Conservation (phyloP, 106 monocot species). For the Allium sativum region DNA sequence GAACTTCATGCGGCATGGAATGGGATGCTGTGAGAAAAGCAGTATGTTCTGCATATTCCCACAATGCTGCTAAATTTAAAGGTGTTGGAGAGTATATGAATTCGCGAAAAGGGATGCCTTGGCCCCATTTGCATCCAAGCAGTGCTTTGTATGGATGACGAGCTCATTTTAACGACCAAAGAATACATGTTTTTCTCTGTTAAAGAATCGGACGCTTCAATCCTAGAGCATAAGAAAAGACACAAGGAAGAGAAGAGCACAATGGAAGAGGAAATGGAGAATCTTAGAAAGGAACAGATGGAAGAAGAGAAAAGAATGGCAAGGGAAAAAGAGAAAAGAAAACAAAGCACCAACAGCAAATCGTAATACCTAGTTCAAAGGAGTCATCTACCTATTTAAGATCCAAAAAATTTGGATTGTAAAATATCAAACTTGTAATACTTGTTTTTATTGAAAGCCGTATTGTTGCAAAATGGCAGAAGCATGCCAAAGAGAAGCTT, state of each 20-base stretch:
- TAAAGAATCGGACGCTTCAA: conserved; percentile 74
- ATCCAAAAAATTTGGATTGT: conserved; percentile 70
- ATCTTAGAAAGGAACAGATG: conserved; percentile 57
- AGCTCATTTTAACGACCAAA: conserved; percentile 71
- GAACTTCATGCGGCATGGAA: conserved; percentile 75
- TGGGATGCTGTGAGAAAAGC: conserved; percentile 96
- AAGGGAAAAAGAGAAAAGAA: conserved; percentile 70
- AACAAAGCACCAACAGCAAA: conserved; percentile 59
- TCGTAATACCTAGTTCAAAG: conserved; percentile 50
- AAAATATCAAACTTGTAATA: background rate
- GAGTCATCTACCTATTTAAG: conserved; percentile 38
- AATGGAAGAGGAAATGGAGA: conserved; percentile 99
- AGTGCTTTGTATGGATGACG: conserved; percentile 96
- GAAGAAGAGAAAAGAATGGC: conserved; percentile 28
- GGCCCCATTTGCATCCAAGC: conserved; percentile 90
- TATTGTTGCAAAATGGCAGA: too few species aligned
- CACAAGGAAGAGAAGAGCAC: conserved; percentile 85
- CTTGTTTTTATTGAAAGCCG: too few species aligned
- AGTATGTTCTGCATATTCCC: conserved; percentile 91
- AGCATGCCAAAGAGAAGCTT: too few species aligned
- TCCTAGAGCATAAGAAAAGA: conserved; percentile 82
- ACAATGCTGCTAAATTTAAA: conserved; percentile 77
- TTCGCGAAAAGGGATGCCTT: conserved; percentile 87
- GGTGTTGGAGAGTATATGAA: conserved; percentile 93
- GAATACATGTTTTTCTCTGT: conserved; percentile 98